Evolutionary conservation across 1,139 yeast genomes (phyloP), one percentile per base, ranked within the genome.

Genomic region (Hyphopichia khmerensis): DNA sequence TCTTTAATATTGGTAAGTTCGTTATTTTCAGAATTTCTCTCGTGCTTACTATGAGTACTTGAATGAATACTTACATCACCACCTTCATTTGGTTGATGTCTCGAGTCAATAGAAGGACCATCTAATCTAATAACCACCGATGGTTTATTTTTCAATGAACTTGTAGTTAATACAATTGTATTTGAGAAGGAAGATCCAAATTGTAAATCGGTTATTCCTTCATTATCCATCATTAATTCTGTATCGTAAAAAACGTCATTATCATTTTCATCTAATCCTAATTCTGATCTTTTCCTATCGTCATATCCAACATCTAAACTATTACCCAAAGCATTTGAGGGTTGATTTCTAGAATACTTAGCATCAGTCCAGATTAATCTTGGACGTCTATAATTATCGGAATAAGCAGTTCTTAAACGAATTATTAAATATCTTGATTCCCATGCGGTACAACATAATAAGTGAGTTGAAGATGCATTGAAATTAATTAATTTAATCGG

Each of bases 201-300:
- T 45, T 79, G 78, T n/a, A 87, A 68, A 48, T 84, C 88, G 0
- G 98, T 91, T 37, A 90, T 86, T 1, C 97, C 97, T 57, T 91
- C 97, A 48, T 85, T 80, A 45, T 87, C 93, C 57, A 85, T 67
- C 71, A 69, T 69, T 35, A 65, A 52, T 30, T 71, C 74, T 43
- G 59, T 59, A 19, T 62, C 68, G 5, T 50, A 51, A 3, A 53
- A 56, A n/a, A 27, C 41, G 36, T 50, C 49, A 26, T 54, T 55
- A 3, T 51, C 48, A 13, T 51, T 53, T 23, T 51, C 57, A 15
- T 53, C 58, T n/a, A 14, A 11, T 9, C 32, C 38, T 5, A 16
- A 13, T 4, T 33, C 36, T 3, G 36, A 18, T 35, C 60, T 40
- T 6, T 21, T 18, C n/a, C 29, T 26, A 26, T 26, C 29, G 13